A percentile compares a stretch with the other conserved stretches of the same genome.
phyloP scores from a whole-genome alignment of 1,284 basidiomycete genomes.

The Tylopilus orsonianus region DNA sequence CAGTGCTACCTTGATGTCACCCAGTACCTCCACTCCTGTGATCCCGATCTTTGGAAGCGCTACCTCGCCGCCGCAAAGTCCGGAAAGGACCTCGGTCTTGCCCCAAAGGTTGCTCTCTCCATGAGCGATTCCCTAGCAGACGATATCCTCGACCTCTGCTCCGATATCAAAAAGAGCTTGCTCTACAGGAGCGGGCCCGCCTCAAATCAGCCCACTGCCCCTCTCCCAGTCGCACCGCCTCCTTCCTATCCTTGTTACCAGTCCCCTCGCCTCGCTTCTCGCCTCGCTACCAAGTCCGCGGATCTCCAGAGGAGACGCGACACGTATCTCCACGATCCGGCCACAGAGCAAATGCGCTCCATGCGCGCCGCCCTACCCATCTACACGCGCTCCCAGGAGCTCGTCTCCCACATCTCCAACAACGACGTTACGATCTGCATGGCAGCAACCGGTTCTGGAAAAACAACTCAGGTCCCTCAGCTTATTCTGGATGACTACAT shows the following conservation, averaged over 20 bases:
- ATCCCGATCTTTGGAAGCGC: constrained; percentile 76
- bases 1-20: constrained; percentile 88
- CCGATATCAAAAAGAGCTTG: constrained; percentile 59
- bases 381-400: constrained; percentile 60
- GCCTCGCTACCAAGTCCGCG: constrained; percentile 55
- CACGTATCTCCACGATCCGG: constrained; percentile 64
- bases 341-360: constrained; percentile 65
- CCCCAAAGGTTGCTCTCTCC: constrained; percentile 70
- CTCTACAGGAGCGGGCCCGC: constrained; percentile 51
- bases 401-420: constrained; percentile 70
- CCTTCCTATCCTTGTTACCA: constrained; percentile 19
- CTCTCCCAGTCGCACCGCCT: not conserved
- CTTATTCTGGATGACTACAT: constrained; percentile 88
- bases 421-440: constrained; percentile 92
- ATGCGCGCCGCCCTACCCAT: constrained; percentile 75
- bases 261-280: constrained; percentile 13
- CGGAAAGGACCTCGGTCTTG: constrained; percentile 70
- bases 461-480: constrained; percentile 96
- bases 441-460: constrained; percentile 95
- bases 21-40: constrained; percentile 83
- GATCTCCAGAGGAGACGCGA: constrained; percentile 56
- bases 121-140: constrained; percentile 73
- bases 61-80: constrained; percentile 62
- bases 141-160: constrained; percentile 71
- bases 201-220: constrained; percentile 12